Conservation (phyloP, 495 filamentous ascomycete species). For the Saxophila tyrrhenica region DNA sequence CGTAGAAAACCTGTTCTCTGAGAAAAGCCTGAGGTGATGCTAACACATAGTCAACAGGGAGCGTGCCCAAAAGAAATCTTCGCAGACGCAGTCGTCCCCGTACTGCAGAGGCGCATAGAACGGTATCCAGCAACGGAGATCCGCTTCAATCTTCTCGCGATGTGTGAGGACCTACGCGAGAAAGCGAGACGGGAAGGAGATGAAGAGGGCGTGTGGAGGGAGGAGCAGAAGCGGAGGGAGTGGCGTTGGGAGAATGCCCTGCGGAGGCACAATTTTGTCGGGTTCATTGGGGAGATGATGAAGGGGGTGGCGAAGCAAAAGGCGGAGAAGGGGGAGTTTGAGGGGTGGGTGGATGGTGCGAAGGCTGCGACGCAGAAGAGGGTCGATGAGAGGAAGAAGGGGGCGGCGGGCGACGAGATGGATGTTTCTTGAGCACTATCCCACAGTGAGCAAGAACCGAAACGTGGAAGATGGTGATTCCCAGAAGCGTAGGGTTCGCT, state of each 20-base stretch:
- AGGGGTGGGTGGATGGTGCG: slow-evolving; percentile 70
- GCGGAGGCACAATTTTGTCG: slow-evolving; percentile 88
- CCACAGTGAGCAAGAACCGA: background rate
- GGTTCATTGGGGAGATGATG: slow-evolving; percentile 82
- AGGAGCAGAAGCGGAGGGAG: slow-evolving; percentile 70
- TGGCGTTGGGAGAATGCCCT: slow-evolving; percentile 98
- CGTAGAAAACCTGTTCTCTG: no score
- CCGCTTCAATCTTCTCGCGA: slow-evolving; percentile 88
- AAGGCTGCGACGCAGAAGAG: slow-evolving; percentile 64
- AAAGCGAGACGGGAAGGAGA: slow-evolving; percentile 75
- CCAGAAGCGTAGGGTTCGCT: no score
- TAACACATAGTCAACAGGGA: no score
- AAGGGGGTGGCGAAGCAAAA: slow-evolving; percentile 71
- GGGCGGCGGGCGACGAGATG: slow-evolving; percentile 24
- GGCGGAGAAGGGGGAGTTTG: slow-evolving; percentile 53
- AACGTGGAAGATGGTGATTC: no score
- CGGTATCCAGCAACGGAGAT: slow-evolving; percentile 82
- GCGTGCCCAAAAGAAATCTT: slow-evolving; percentile 47
- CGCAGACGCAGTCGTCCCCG: slow-evolving; percentile 70
- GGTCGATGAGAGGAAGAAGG: slow-evolving; percentile 56
- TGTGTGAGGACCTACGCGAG: slow-evolving; percentile 68
- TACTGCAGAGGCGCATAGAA: slow-evolving; percentile 71
- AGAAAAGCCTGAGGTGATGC: no score
- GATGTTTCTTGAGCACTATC: slow-evolving; percentile 14
- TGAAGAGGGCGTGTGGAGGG: slow-evolving; percentile 58